Percentiles rank a stretch among this genome's conserved stretches.
Evolutionary conservation across 768 basidiomycete species (phyloP).

Genomic region (Xanthoconium stramineum): DNA sequence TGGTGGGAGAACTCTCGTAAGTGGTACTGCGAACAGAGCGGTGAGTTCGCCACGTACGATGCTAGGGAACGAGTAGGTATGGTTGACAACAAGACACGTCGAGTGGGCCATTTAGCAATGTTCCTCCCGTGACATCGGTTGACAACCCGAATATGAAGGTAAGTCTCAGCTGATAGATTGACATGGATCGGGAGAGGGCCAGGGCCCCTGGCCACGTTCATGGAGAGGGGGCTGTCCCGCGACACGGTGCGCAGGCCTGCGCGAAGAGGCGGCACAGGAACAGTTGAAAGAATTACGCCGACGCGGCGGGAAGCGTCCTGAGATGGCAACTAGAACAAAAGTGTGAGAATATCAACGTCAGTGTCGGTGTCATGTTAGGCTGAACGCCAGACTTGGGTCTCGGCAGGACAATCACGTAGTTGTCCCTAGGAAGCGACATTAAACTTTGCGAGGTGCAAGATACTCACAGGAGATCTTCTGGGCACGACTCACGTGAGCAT

Average conservation of each 20-base stretch:
- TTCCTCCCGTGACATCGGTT: neutral
- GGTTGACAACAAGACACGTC: neutral
- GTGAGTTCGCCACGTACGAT: neutral
- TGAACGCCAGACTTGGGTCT: too few species aligned
- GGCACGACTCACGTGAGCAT: conserved; percentile 1
- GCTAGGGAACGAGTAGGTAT: neutral
- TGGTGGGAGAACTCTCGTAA: conserved; percentile 20
- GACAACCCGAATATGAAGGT: neutral
- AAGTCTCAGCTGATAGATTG: neutral
- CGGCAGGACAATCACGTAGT: conserved; percentile 6
- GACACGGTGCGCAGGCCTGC: neutral
- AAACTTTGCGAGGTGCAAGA: conserved; percentile 11
- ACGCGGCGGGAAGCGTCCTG: conserved; percentile 1
- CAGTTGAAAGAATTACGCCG: neutral
- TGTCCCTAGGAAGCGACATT: conserved; percentile 12
- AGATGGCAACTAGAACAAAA: conserved; percentile 17
- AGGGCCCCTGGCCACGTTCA: neutral
- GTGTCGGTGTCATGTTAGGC: too few species aligned
- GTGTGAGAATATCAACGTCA: conserved; percentile 15
- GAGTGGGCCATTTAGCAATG: neutral
- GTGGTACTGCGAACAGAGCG: neutral
- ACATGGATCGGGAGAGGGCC: neutral
- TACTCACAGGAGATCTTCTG: conserved; percentile 16
- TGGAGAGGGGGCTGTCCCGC: conserved; percentile 2
- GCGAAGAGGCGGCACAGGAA: neutral